These are phyloP conservation scores for Cercospora citrullina DNA, from an alignment of 2,329 filamentous ascomycete species.

Conservation along the genomic window DNA sequence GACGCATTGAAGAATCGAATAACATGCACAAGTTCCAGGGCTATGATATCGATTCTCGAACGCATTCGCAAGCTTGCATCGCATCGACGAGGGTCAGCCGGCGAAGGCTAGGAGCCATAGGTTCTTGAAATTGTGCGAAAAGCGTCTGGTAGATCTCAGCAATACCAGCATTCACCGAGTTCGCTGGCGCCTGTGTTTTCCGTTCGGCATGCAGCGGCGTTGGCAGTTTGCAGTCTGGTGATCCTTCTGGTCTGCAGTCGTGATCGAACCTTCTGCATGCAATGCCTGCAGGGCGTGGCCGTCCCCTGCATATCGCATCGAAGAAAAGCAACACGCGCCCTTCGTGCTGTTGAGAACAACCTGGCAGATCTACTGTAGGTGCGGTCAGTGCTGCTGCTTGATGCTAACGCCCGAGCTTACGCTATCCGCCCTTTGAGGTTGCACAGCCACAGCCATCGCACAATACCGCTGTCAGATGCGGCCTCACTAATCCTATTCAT, in stretches of 20 bases:
- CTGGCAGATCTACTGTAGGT: background rate
- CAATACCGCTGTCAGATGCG: background rate
- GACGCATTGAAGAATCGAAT: background rate
- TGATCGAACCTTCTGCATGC: background rate
- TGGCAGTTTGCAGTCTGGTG: background rate
- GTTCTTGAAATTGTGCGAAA: background rate
- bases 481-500: background rate
- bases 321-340: background rate
- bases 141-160: background rate
- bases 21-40: background rate
- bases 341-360: background rate
- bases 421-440: background rate
- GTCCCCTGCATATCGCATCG: background rate
- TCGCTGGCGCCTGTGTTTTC: background rate
- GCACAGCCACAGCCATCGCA: slow-evolving; percentile 1
- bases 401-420: background rate
- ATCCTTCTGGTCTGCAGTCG: background rate
- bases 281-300: background rate
- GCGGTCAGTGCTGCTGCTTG: background rate
- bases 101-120: background rate
- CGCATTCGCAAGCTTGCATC: background rate
- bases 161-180: background rate
- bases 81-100: background rate
- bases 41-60: background rate
- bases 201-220: background rate